Percentiles rank a stretch among this genome's conserved stretches.
Conservation (phyloP, 1,284 basidiomycete genomes). For the Sanghuangporus sanghuang region DNA sequence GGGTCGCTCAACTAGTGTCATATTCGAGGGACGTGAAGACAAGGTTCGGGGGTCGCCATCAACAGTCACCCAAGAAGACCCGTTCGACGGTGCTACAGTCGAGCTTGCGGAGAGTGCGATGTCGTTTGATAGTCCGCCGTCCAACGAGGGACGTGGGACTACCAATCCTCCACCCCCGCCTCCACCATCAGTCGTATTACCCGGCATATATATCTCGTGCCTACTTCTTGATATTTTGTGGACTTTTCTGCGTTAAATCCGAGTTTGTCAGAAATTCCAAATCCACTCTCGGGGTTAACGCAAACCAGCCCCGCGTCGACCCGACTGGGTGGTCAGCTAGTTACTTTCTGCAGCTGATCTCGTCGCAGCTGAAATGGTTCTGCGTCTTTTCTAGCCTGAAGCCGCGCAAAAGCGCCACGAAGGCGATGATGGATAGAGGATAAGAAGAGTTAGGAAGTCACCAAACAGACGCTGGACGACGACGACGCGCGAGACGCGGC, state of each 20-base stretch:
- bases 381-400: neutral
- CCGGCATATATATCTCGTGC: neutral
- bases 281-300: neutral
- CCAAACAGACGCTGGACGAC: neutral
- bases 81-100: neutral
- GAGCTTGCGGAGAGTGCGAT: neutral
- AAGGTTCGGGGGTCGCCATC: neutral
- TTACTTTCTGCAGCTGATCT: neutral
- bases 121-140: neutral
- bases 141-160: conserved; percentile 11
- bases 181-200: neutral
- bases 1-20: neutral
- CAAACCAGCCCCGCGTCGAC: neutral
- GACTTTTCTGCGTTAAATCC: neutral
- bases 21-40: conserved; percentile 4
- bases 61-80: neutral
- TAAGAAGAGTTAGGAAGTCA: neutral
- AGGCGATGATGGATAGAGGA: neutral
- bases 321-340: neutral
- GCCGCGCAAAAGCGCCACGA: too few species aligned
- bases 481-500: neutral
- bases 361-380: neutral
- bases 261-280: neutral
- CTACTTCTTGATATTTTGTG: neutral
- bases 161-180: neutral